Conservation (phyloP, 2,329 filamentous ascomycete species). For the Colletotrichum liriopes region DNA sequence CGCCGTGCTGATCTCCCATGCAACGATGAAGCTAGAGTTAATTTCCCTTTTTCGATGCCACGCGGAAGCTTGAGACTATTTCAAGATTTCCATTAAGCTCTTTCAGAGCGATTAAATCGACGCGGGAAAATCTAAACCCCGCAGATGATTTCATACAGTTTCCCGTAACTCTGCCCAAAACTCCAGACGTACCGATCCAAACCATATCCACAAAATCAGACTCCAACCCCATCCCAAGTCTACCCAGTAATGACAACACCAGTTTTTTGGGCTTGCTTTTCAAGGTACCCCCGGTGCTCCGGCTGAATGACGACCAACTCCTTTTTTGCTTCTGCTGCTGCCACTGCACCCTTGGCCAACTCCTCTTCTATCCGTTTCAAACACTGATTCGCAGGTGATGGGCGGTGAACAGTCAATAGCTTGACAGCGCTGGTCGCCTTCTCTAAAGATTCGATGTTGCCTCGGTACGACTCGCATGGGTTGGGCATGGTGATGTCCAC, state of each 20-base stretch:
- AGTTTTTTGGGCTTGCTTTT: constrained; percentile 34
- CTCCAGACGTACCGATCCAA: constrained; percentile 15
- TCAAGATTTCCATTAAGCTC: neutral
- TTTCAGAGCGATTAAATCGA: neutral
- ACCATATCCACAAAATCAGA: neutral
- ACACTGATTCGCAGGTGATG: constrained; percentile 35
- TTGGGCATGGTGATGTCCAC: constrained; percentile 34
- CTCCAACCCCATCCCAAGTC: neutral
- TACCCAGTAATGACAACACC: constrained; percentile 32
- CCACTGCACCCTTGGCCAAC: constrained; percentile 21
- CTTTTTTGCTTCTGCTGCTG: constrained; percentile 8
- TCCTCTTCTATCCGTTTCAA: constrained; percentile 40
- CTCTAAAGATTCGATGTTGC: constrained; percentile 27
- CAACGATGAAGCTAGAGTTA: constrained; percentile 1
- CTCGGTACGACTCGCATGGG: constrained; percentile 34
- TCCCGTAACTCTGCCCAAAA: constrained; percentile 16
- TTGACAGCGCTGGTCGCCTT: constrained; percentile 32
- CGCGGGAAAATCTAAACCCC: constrained; percentile 5
- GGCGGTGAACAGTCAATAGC: constrained; percentile 36
- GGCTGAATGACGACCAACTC: constrained; percentile 27
- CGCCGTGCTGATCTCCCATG: neutral
- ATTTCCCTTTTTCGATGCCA: neutral
- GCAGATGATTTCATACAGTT: constrained; percentile 13
- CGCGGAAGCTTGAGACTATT: neutral
- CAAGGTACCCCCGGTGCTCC: constrained; percentile 26